phyloP scores from a whole-genome alignment of 306 rosid genomes.

The Malus orientalis region DNA sequence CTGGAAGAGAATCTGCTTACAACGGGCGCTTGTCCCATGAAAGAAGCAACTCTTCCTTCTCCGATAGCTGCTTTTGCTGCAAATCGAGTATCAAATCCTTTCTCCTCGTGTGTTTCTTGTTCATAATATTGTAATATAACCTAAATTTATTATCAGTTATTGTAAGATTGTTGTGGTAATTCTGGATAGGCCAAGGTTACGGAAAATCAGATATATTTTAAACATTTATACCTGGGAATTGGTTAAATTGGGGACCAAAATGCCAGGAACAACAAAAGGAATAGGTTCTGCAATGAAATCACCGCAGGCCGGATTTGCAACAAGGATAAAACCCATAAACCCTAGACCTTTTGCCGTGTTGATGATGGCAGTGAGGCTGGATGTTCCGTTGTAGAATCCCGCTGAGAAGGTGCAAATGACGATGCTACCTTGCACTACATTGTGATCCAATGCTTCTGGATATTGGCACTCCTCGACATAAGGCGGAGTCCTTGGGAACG shows the following conservation, averaged over 20 bases:
- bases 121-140: slow-evolving; percentile 50
- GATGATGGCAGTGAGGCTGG: slow-evolving; percentile 49
- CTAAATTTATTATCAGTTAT: slow-evolving; percentile 16
- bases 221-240: slow-evolving; percentile 49
- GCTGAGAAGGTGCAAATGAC: slow-evolving; percentile 66
- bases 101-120: slow-evolving; percentile 34
- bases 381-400: slow-evolving; percentile 60
- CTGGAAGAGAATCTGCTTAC: slow-evolving; percentile 87
- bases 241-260: slow-evolving; percentile 53
- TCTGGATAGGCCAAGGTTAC: not conserved
- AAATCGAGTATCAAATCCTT: slow-evolving; percentile 34
- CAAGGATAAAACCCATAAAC: slow-evolving; percentile 45
- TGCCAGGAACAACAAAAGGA: slow-evolving; percentile 53
- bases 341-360: slow-evolving; percentile 47
- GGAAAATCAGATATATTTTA: not conserved
- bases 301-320: slow-evolving; percentile 62
- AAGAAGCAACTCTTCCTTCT: slow-evolving; percentile 72
- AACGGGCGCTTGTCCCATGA: slow-evolving; percentile 42
- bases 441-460: slow-evolving; percentile 58
- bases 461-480: slow-evolving; percentile 75
- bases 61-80: slow-evolving; percentile 43
- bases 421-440: slow-evolving; percentile 37
- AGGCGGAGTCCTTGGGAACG: slow-evolving; percentile 33
- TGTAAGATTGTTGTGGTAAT: not conserved
- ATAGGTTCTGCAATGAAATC: slow-evolving; percentile 64